These are phyloP conservation scores for Schizophyllum amplum DNA, from an alignment of 1,284 basidiomycete genomes.

Conservation along the genomic window DNA sequence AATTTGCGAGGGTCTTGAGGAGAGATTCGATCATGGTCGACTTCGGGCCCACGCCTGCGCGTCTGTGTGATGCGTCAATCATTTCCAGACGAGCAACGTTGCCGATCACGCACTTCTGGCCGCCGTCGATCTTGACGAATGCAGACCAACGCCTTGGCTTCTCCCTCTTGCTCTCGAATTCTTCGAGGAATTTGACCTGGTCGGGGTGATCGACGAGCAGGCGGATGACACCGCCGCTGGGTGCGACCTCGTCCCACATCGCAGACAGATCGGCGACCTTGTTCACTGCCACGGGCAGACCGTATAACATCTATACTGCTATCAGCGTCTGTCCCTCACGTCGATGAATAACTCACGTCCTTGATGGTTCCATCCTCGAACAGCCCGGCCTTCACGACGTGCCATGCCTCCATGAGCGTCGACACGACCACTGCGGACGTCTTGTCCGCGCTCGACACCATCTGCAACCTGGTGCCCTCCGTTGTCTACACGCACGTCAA, in stretches of 20 bases:
- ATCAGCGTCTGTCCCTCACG: slow-evolving; percentile 2
- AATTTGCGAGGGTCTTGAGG: slow-evolving; percentile 41
- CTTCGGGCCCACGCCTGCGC: slow-evolving; percentile 65
- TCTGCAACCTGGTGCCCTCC: slow-evolving; percentile 66
- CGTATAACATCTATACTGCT: slow-evolving; percentile 63
- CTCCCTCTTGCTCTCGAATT: slow-evolving; percentile 37
- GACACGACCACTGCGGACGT: slow-evolving; percentile 65
- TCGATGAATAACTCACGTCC: slow-evolving; percentile 45
- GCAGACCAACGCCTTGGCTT: slow-evolving; percentile 54
- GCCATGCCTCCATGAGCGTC: slow-evolving; percentile 76
- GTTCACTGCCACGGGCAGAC: slow-evolving; percentile 61
- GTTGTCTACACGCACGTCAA: slow-evolving; percentile 39
- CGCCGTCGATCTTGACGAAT: slow-evolving; percentile 79
- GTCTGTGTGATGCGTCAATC: slow-evolving; percentile 33
- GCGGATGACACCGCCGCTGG: slow-evolving; percentile 48
- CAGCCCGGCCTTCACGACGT: slow-evolving; percentile 60
- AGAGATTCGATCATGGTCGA: slow-evolving; percentile 50
- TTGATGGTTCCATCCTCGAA: slow-evolving; percentile 67
- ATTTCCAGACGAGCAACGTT: not conserved
- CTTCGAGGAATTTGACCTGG: slow-evolving; percentile 61
- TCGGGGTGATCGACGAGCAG: slow-evolving; percentile 71
- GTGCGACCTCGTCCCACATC: slow-evolving; percentile 48
- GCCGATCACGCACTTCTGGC: slow-evolving; percentile 43
- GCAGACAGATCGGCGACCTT: slow-evolving; percentile 65
- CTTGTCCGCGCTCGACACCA: slow-evolving; percentile 43